Evolutionary conservation across 495 filamentous ascomycete genomes (phyloP).

Genomic region (Penicillium pulvis): DNA sequence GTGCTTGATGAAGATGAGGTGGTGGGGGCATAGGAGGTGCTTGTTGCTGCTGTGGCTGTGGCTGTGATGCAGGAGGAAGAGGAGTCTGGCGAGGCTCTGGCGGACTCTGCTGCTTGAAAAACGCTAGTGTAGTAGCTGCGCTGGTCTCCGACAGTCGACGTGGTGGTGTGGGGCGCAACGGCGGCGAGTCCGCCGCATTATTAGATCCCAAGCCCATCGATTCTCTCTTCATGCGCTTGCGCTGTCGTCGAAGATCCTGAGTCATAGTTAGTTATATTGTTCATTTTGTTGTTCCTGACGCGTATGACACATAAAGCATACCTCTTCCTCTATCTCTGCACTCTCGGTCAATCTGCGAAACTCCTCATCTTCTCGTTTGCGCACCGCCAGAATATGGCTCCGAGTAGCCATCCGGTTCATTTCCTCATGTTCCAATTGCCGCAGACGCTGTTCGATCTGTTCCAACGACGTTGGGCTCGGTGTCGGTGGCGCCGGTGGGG

Average conservation of each 20-base stretch:
- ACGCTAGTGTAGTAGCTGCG: constrained; percentile 53
- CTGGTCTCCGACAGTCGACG: constrained; percentile 51
- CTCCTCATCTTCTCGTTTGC: constrained; percentile 52
- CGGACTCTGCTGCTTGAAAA: constrained; percentile 52
- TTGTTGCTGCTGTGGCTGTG: constrained; percentile 22
- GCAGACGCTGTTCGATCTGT: constrained; percentile 47
- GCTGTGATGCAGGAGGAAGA: constrained; percentile 36
- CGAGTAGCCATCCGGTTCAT: constrained; percentile 47
- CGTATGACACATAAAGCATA: constrained; percentile 20
- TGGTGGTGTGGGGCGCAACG: constrained; percentile 44
- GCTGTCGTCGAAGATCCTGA: constrained; percentile 49
- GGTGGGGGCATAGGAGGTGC: constrained; percentile 27
- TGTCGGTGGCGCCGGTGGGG: constrained; percentile 31
- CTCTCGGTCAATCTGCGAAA: constrained; percentile 50
- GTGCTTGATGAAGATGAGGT: constrained; percentile 26
- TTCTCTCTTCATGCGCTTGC: constrained; percentile 49
- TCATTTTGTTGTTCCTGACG: not conserved
- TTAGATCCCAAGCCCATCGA: constrained; percentile 48
- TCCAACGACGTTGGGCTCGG: constrained; percentile 38
- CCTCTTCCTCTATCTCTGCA: constrained; percentile 52
- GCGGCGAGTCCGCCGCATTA: constrained; percentile 42
- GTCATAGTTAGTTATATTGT: constrained; percentile 9
- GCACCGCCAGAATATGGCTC: constrained; percentile 44
- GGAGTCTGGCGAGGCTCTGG: constrained; percentile 45
- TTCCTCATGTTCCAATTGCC: constrained; percentile 52